Evolutionary conservation across 1,139 yeast species (phyloP).

Genomic region (Hanseniaspora sp.): DNA sequence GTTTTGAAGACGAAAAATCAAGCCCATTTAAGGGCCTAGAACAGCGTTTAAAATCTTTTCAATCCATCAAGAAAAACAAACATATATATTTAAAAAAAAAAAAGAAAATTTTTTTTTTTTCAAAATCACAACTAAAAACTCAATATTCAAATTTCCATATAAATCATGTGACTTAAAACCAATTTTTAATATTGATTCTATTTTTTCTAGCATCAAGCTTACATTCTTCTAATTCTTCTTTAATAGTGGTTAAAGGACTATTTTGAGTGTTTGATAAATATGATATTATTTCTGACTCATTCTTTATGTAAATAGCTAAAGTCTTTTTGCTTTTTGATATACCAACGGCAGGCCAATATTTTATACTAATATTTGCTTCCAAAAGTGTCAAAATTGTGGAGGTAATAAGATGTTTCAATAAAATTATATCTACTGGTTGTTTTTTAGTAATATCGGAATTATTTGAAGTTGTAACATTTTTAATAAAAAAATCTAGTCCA

Average conservation of each 20-base stretch:
- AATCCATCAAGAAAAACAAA: too few species aligned
- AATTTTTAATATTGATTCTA: constrained; percentile 19
- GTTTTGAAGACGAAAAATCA: too few species aligned
- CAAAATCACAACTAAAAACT: too few species aligned
- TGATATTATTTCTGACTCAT: constrained; percentile 7
- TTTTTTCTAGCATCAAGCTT: constrained; percentile 16
- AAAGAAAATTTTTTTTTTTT: too few species aligned
- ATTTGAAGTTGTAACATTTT: constrained; percentile 38
- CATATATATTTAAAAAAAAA: too few species aligned
- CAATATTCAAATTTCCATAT: too few species aligned
- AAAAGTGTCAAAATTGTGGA: neutral
- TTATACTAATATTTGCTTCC: constrained; percentile 9
- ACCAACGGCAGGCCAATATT: constrained; percentile 11
- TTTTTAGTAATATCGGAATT: constrained; percentile 26
- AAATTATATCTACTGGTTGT: constrained; percentile 21
- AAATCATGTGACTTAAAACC: neutral
- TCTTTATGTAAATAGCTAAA: constrained; percentile 3
- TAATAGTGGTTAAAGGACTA: neutral
- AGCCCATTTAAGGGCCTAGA: too few species aligned
- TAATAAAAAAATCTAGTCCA: constrained; percentile 68
- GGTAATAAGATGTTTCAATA: constrained; percentile 21
- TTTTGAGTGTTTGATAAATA: neutral
- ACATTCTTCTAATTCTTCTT: constrained; percentile 25
- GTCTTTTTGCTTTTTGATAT: constrained; percentile 8
- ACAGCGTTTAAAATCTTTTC: too few species aligned